Percentiles rank a stretch among this genome's conserved stretches.
phyloP scores from a whole-genome alignment of 2,329 filamentous ascomycete genomes.

The Trichoderma sp. region DNA sequence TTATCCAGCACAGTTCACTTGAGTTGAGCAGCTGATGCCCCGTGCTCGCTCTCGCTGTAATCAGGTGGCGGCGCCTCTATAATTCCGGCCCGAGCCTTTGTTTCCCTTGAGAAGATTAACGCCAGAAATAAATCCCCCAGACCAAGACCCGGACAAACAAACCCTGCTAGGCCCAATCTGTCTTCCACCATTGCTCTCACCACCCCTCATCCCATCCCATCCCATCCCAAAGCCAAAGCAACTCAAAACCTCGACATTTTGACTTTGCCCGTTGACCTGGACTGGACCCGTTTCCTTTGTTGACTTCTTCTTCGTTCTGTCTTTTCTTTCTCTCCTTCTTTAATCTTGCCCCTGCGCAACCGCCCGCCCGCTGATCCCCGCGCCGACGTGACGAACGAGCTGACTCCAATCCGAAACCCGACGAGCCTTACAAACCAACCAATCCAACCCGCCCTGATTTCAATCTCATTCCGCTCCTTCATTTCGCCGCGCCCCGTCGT shows the following conservation, averaged over 20 bases:
- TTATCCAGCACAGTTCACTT: not conserved
- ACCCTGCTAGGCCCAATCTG: conserved; percentile 17
- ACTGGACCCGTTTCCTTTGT: conserved; percentile 21
- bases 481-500: conserved; percentile 13
- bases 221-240: conserved; percentile 6
- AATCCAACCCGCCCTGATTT: not conserved
- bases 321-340: not conserved
- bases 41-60: not conserved
- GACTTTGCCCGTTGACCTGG: not conserved
- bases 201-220: conserved; percentile 17
- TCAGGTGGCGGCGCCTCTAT: conserved; percentile 30
- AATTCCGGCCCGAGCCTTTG: conserved; percentile 33
- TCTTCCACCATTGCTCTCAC: conserved; percentile 9
- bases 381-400: conserved; percentile 29
- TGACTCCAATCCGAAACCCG: conserved; percentile 18
- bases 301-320: not conserved
- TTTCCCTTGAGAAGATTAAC: conserved; percentile 15
- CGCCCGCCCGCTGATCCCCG: conserved; percentile 8
- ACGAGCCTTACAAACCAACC: not conserved
- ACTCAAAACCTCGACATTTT: not conserved
- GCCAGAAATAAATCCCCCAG: not conserved
- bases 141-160: not conserved
- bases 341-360: conserved; percentile 14
- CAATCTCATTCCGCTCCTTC: not conserved
- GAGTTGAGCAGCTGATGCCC: not conserved